Evolutionary conservation across 495 filamentous ascomycete species (phyloP), one percentile per base, ranked within the genome.

Genomic region (Podospora didyma): DNA sequence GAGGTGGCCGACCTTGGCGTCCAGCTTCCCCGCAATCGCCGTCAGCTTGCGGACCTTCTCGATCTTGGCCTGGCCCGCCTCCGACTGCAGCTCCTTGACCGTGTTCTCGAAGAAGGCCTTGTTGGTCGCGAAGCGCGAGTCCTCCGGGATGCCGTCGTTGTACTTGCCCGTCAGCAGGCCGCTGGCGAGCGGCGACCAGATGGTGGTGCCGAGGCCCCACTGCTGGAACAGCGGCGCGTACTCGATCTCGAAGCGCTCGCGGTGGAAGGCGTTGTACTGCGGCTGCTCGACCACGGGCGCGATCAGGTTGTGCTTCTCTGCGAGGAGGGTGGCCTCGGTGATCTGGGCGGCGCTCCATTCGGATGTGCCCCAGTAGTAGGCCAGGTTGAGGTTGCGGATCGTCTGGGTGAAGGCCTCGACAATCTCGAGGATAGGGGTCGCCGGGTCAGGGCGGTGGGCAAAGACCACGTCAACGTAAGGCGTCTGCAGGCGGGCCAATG

Each of bases 301-400:
- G 55, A 96, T 83, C n/a, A 96, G 77, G 20, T 85, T 81, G 37
- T 94, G 76, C 56, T 75, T 78, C 57, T 90, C 86, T 14, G 91
- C 91, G 37, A 89, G 72, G 42, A 83, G 77, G 75, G 85, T 90
- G 7, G 91, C 91, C 55, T 86, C 78, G 7, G 82, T 79, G 64
- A 96, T 93, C 74, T 96, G 89, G 50, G 82, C 83, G 7, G 90
- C 89, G 54, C 77, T 79, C 91, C 90, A 95, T 75, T 93, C 89
- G 0, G 86, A 89, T 1, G 91, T 95, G 31, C 91, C 91, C 91
- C 90, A 96, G 79, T 95, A 94, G 67, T 94, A 86, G 21, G 87
- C 85, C 46, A 70, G 65, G 74, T 90, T 87, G 42, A 89, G 87
- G 46, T 80, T 80, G 69, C 86, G 77, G 61, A 96, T 90, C 28